Percentiles rank a stretch among this genome's conserved stretches.
These are phyloP conservation scores for Mortierella hygrophila DNA, from an alignment of 192 early-diverging fungal genomes.

Conservation along the genomic window DNA sequence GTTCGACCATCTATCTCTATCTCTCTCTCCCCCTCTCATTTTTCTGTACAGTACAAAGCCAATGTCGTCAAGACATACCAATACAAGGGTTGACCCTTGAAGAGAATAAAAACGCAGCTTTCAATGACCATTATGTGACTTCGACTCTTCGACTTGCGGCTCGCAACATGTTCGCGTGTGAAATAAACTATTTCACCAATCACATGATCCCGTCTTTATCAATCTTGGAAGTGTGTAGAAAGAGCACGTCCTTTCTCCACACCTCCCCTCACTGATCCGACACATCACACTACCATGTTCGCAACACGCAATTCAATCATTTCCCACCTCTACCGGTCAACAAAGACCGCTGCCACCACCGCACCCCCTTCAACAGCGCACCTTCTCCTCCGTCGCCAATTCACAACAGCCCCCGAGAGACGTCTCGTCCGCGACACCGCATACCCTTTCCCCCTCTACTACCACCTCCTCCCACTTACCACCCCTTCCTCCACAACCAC, in stretches of 20 bases:
- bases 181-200: too few relatives aligned
- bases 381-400: constrained; percentile 4
- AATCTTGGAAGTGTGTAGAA: too few relatives aligned
- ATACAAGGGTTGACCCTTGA: background rate
- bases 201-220: too few relatives aligned
- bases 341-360: background rate
- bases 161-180: too few relatives aligned
- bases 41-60: background rate
- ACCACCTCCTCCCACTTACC: constrained; percentile 20
- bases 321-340: constrained; percentile 9
- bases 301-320: constrained; percentile 11
- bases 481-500: background rate
- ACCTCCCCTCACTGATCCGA: background rate
- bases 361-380: background rate
- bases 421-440: constrained; percentile 23
- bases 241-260: too few relatives aligned
- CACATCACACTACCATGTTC: constrained; percentile 16
- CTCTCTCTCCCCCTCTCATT: background rate
- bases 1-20: background rate
- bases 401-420: background rate
- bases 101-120: background rate
- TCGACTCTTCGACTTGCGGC: background rate
- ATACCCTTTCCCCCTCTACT: constrained; percentile 51
- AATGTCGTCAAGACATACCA: background rate
- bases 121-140: background rate